A percentile compares a stretch with the other conserved stretches of the same genome.
Conservation (phyloP, 1,139 yeast species). For the Blastobotrys niveus region DNA sequence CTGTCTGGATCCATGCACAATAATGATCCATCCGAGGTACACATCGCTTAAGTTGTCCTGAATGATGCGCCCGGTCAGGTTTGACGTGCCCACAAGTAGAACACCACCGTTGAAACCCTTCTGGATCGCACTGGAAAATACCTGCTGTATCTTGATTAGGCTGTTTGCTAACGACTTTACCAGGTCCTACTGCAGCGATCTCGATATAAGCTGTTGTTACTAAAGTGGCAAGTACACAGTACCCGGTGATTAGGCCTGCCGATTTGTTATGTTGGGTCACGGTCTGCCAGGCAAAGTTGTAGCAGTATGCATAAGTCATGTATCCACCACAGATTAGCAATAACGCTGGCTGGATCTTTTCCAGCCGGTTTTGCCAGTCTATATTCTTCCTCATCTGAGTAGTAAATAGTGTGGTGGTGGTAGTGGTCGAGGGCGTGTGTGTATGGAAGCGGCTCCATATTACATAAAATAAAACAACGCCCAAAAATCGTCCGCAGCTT, state of each 20-base stretch:
- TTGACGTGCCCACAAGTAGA: conserved; percentile 71
- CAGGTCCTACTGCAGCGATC: conserved; percentile 35
- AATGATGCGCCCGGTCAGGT: conserved; percentile 86
- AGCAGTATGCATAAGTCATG: conserved; percentile 34
- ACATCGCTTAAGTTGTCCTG: conserved; percentile 63
- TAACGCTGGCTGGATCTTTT: background rate
- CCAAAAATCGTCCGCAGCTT: no score
- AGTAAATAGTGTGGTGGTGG: no score
- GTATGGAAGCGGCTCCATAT: no score
- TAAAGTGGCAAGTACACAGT: conserved; percentile 22
- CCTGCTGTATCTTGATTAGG: conserved; percentile 20
- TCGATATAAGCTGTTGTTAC: conserved; percentile 24
- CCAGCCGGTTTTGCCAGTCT: background rate
- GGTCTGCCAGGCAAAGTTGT: conserved; percentile 32
- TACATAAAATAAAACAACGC: no score
- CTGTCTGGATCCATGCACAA: conserved; percentile 88
- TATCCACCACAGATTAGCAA: conserved; percentile 25
- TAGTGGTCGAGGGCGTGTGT: no score
- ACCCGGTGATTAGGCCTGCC: conserved; percentile 31
- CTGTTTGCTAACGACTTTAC: conserved; percentile 18
- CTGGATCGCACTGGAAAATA: conserved; percentile 35
- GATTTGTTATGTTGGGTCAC: conserved; percentile 25
- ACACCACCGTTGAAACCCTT: conserved; percentile 55
- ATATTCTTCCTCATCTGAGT: no score
- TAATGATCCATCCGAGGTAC: conserved; percentile 64